Conservation (phyloP, 2,329 filamentous ascomycete species). For the Arthrobotrys sinensis region DNA sequence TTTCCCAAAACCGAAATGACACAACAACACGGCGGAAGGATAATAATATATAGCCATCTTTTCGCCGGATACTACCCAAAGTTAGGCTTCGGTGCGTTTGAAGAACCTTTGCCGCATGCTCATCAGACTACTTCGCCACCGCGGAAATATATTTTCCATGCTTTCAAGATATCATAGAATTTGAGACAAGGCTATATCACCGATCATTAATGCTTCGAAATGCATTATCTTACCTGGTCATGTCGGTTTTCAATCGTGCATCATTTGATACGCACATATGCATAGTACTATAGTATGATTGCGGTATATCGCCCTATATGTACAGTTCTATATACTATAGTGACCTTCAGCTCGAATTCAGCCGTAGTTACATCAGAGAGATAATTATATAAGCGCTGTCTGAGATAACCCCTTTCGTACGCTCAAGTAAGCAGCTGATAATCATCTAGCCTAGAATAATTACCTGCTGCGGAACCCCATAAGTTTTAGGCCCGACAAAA, state of each 20-base stretch:
- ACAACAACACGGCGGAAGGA: conserved; percentile 19
- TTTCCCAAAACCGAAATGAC: conserved; percentile 25
- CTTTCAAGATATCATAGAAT: not conserved
- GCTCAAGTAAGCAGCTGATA: not conserved
- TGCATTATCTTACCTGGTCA: not conserved
- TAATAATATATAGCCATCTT: not conserved
- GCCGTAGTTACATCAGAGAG: conserved; percentile 11
- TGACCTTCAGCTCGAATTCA: not conserved
- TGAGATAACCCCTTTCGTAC: not conserved
- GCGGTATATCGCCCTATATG: not conserved
- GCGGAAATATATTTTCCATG: not conserved
- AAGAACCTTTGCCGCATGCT: not conserved
- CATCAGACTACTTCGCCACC: not conserved
- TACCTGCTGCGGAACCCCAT: not conserved
- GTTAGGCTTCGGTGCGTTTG: not conserved
- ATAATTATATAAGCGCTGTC: not conserved
- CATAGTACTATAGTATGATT: not conserved
- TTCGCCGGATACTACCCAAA: not conserved
- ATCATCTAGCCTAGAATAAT: not conserved
- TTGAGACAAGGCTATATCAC: too few species aligned
- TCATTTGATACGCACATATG: conserved; percentile 4
- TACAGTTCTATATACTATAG: not conserved
- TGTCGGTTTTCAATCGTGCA: too few species aligned
- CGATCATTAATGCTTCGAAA: not conserved
- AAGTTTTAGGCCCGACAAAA: too few species aligned